Evolutionary conservation across 208 protist species (phyloP), one percentile per base, ranked within the genome.

Genomic region (Herpetomonas muscarum): DNA sequence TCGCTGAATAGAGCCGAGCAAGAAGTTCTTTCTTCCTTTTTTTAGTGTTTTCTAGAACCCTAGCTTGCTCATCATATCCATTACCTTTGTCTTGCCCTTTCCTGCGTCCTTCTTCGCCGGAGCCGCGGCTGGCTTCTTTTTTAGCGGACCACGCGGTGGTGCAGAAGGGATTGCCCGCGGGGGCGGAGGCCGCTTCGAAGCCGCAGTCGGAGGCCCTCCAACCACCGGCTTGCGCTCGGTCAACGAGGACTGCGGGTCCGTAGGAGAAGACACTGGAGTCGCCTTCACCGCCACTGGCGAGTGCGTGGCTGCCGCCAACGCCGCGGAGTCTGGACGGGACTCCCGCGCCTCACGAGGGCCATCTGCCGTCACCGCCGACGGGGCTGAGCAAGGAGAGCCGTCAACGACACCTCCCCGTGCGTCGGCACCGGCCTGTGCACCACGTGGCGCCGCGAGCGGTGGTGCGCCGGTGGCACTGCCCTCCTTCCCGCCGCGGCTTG

Each of bases 21-120:
- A n/a, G n/a, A n/a, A n/a, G n/a, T n/a, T n/a, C n/a, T n/a, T n/a
- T n/a, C n/a, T n/a, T n/a, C n/a, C n/a, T n/a, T n/a, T n/a, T n/a
- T n/a, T 9, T 15, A 7, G 15, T 2, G 46, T 22, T 44, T 31
- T 17, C 29, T 37, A 83, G 39, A 83, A 75, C 0, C 76, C 76
- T 17, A 84, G 68, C 30, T 66, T 51, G 41, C 39, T 76, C 72
- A 84, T 84, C 2, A 68, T 55, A 22, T 84, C 69, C 50, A 79
- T 67, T 6, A 84, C 49, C 34, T 66, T 65, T 15, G 56, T 61
- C 41, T 51, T 61, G 4, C 52, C 31, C 5, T 22, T 47, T 12
- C 25, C 21, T 24, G 30, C 9, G 19, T 44, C 1, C 37, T 60
- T 39, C 52, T 55, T 61, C 1, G 29, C 51, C 24, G 44, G 53